Percentiles rank a stretch among this genome's conserved stretches.
Evolutionary conservation across 2,329 filamentous ascomycete genomes (phyloP).

Genomic region (Chaetomiaceae sp.): DNA sequence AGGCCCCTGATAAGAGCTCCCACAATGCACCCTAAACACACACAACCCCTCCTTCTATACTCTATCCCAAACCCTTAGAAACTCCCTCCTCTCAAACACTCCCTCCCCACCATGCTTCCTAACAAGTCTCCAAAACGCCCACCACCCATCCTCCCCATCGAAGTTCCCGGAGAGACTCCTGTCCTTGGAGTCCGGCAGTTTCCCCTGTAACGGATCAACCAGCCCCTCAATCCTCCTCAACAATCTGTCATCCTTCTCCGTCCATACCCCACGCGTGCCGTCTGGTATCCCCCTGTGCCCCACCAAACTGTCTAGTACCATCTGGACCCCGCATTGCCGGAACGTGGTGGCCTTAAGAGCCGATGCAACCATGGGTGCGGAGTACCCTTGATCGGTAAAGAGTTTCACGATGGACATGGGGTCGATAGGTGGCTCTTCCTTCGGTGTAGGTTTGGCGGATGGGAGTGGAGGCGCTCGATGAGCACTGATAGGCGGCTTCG

Average conservation of each 20-base stretch:
- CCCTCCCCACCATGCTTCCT: slow-evolving; percentile 29
- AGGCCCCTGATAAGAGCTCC: no score
- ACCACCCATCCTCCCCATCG: slow-evolving; percentile 11
- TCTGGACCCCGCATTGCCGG: background rate
- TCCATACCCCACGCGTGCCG: slow-evolving; percentile 21
- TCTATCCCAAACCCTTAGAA: slow-evolving; percentile 19
- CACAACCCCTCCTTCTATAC: no score
- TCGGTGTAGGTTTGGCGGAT: background rate
- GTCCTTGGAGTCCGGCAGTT: background rate
- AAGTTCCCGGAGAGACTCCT: background rate
- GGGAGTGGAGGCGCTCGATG: no score
- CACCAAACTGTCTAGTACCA: slow-evolving; percentile 12
- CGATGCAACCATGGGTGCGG: background rate
- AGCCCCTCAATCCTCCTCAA: slow-evolving; percentile 16
- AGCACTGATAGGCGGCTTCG: no score
- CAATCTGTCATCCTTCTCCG: background rate
- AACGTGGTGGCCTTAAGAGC: slow-evolving; percentile 1
- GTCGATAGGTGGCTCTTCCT: background rate
- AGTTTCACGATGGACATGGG: no score
- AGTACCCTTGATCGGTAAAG: background rate
- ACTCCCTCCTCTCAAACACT: slow-evolving; percentile 28
- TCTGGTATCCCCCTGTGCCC: background rate
- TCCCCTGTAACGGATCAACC: background rate
- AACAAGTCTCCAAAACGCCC: slow-evolving; percentile 22
- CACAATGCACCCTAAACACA: no score